Evolutionary conservation across 805 yeast genomes (phyloP), one percentile per base, ranked within the genome.

Genomic region (Kuraishia borneana): DNA sequence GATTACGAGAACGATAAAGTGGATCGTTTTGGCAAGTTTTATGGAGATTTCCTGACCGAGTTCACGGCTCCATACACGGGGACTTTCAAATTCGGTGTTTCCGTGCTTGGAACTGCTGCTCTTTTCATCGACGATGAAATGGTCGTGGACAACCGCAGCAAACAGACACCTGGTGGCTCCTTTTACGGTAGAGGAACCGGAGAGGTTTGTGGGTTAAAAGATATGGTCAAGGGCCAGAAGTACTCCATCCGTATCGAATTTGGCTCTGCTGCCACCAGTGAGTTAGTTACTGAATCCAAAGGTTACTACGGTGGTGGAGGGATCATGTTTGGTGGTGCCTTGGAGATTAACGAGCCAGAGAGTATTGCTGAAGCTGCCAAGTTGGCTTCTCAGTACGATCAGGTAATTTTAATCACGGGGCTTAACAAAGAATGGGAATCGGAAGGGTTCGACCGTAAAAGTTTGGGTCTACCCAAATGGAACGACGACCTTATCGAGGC

Each of bases 361-460:
- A 39, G 32, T 6, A 39, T 48, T 3, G 27, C 23, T 3, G 12
- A 35, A 9, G 67, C 68, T 3, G 64, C 49, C 2, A 48, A 45
- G 5, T 36, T 56, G 33, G 66, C 67, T 14, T 44, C 43, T 30
- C 19, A 36, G 1, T 54, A 46, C 5, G 65, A 60, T 34, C 54
- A 52, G 39, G 65, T 60, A 10, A 47, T 62, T 21, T 38, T 61
- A 34, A 43, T 48, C 26, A 50, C 55, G 22, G 68, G 68, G 10
- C 45, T 58, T 35, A 48, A 56, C 36, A 52, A 54, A 20, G 78
- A 72, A 26, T 73, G 70, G 65, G 82, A 76, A 48, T 53, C 70
- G 18, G 82, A 76, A 49, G 78, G 81, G 27, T 64, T 56, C 42
- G 83, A 75, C 47, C 56, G 81, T 44, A 46, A 48, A 3, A 41